phyloP scores from a whole-genome alignment of 352 stramenopile genomes.

The Pythium chondricola region DNA sequence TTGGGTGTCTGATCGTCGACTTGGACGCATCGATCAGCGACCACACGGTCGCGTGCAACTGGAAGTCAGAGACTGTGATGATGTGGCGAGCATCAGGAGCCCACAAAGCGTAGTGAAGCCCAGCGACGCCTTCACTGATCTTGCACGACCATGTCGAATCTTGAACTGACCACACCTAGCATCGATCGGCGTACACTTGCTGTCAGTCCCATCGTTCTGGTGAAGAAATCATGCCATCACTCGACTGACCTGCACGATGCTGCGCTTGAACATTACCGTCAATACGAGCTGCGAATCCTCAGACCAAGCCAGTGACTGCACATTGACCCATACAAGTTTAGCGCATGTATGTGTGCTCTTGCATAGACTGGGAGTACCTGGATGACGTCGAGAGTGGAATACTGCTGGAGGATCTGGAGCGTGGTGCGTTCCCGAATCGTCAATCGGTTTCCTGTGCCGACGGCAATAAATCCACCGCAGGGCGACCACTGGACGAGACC shows the following conservation, averaged over 20 bases:
- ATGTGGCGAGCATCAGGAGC: constrained; percentile 55
- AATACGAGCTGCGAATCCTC: constrained; percentile 60
- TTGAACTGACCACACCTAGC: constrained; percentile 53
- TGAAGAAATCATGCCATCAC: no score
- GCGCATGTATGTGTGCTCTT: no score
- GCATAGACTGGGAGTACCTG: no score
- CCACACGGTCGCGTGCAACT: constrained; percentile 78
- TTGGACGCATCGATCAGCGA: constrained; percentile 56
- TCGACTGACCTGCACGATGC: constrained; percentile 39
- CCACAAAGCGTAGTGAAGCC: constrained; percentile 49
- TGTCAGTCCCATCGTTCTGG: no score
- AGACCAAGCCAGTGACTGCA: constrained; percentile 42
- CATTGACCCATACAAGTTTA: neutral
- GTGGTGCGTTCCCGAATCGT: constrained; percentile 41
- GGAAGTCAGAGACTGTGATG: constrained; percentile 80
- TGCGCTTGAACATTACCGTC: constrained; percentile 59
- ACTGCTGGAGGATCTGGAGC: constrained; percentile 65
- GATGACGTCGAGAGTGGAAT: constrained; percentile 42
- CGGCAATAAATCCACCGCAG: constrained; percentile 46
- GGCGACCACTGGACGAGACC: constrained; percentile 69
- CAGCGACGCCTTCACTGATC: constrained; percentile 69
- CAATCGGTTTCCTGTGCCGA: constrained; percentile 44
- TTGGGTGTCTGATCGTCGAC: constrained; percentile 58
- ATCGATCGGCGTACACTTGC: no score
- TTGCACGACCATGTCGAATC: constrained; percentile 64